phyloP scores from a whole-genome alignment of 805 yeast species.

The Trichomonascus vanleenenianus region DNA sequence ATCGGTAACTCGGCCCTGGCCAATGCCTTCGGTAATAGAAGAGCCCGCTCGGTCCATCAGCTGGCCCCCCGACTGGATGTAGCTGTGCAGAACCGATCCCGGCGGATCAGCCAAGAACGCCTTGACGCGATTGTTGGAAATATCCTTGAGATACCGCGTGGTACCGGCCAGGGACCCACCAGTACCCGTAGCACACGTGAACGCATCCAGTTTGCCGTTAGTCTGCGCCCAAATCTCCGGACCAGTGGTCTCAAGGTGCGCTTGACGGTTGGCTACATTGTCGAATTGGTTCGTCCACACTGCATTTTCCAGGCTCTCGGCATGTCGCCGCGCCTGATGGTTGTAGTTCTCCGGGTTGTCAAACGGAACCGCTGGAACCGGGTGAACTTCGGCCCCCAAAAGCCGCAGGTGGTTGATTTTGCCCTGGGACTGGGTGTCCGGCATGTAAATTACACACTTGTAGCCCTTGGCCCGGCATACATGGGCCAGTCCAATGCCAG shows the following conservation, averaged over 20 bases:
- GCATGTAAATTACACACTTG: constrained; percentile 82
- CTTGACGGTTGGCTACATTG: constrained; percentile 78
- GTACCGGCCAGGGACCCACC: constrained; percentile 91
- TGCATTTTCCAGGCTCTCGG: constrained; percentile 66
- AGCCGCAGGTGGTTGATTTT: constrained; percentile 68
- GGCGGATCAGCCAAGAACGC: constrained; percentile 87
- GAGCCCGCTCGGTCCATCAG: constrained; percentile 67
- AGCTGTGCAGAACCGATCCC: constrained; percentile 77
- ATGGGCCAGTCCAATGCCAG: constrained; percentile 88
- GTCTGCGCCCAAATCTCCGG: constrained; percentile 89
- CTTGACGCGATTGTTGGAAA: constrained; percentile 53
- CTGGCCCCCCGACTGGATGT: constrained; percentile 62
- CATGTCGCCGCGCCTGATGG: constrained; percentile 81
- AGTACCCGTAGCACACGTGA: constrained; percentile 87
- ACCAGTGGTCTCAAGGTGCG: constrained; percentile 85
- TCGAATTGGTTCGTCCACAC: constrained; percentile 94
- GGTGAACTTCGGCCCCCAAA: constrained; percentile 79
- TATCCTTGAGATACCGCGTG: constrained; percentile 66
- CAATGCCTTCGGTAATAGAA: constrained; percentile 92
- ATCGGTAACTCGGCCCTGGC: constrained; percentile 87
- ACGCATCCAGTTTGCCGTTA: constrained; percentile 69
- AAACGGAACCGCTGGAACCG: constrained; percentile 82
- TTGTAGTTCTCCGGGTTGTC: constrained; percentile 80
- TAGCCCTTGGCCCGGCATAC: constrained; percentile 74
- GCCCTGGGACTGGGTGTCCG: constrained; percentile 76